These are phyloP conservation scores for Sequoia sempervirens DNA, from an alignment of 75 land plant genomes.

Conservation along the genomic window DNA sequence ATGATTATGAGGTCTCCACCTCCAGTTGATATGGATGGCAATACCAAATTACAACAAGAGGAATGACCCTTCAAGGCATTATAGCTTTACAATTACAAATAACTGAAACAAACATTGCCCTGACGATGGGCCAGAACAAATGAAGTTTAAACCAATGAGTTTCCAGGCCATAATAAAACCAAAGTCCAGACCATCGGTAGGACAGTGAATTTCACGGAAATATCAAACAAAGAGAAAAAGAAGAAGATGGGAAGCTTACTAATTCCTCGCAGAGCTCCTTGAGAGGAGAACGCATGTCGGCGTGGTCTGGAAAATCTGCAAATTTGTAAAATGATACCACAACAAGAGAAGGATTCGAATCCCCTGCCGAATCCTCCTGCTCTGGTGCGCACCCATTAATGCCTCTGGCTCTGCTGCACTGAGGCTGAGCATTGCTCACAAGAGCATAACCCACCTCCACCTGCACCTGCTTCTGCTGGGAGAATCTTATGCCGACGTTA, in stretches of 20 bases:
- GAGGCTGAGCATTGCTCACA: background rate
- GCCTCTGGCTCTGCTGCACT: background rate
- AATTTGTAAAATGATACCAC: constrained; percentile 98
- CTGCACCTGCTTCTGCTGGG: background rate
- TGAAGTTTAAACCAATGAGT: background rate
- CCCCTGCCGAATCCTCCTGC: background rate
- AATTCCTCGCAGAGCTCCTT: constrained; percentile 73
- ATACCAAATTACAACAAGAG: background rate
- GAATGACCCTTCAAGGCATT: background rate
- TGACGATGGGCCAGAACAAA: background rate
- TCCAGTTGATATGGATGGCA: background rate
- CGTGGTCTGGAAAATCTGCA: constrained; percentile 87
- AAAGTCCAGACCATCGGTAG: background rate
- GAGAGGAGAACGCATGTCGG: constrained; percentile 63
- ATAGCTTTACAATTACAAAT: background rate
- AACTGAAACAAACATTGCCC: background rate
- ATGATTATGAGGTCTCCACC: background rate
- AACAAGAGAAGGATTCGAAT: constrained; percentile 30
- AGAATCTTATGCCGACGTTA: background rate
- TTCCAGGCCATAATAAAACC: background rate
- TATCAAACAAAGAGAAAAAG: background rate
- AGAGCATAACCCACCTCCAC: background rate
- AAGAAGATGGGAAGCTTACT: constrained; percentile 27
- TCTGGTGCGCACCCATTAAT: background rate
- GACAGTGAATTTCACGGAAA: background rate